A percentile compares a stretch with the other conserved stretches of the same genome.
phyloP scores from a whole-genome alignment of 208 protist genomes.

The Tritrichomonas musculus region DNA sequence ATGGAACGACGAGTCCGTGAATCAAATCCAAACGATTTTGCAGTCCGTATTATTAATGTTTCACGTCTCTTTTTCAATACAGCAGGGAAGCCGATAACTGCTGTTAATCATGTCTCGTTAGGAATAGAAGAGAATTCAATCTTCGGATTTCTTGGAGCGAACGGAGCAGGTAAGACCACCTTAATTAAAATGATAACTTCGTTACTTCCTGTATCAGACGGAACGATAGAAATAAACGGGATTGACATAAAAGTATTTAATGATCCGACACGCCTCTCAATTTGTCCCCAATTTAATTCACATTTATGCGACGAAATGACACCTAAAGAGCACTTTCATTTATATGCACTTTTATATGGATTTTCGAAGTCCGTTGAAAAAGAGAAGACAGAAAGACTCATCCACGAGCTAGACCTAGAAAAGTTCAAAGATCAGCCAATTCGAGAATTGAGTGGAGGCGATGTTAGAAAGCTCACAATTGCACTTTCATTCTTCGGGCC shows the following conservation, averaged over 20 bases:
- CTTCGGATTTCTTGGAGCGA: constrained; percentile 2
- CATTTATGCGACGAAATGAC: constrained; percentile 22
- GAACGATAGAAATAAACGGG: constrained; percentile 25
- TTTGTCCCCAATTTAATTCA: constrained; percentile 22
- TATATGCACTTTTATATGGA: not conserved
- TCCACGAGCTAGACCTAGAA: not conserved
- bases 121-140: not conserved
- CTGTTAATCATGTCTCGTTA: not conserved
- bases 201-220: constrained; percentile 13
- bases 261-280: not conserved
- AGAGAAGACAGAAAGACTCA: not conserved
- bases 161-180: constrained; percentile 31
- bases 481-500: not conserved
- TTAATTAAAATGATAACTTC: constrained; percentile 38
- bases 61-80: constrained; percentile 9
- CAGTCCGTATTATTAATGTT: not conserved
- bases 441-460: not conserved
- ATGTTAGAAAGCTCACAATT: not conserved
- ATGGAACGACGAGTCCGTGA: not conserved
- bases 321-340: not conserved
- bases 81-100: not conserved
- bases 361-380: not conserved
- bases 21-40: not conserved
- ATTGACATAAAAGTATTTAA: not conserved
- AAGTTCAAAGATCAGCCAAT: not conserved